Percentiles rank a stretch among this genome's conserved stretches.
These are phyloP conservation scores for Globisporangium sylvaticum DNA, from an alignment of 352 stramenopile genomes.

Conservation along the genomic window DNA sequence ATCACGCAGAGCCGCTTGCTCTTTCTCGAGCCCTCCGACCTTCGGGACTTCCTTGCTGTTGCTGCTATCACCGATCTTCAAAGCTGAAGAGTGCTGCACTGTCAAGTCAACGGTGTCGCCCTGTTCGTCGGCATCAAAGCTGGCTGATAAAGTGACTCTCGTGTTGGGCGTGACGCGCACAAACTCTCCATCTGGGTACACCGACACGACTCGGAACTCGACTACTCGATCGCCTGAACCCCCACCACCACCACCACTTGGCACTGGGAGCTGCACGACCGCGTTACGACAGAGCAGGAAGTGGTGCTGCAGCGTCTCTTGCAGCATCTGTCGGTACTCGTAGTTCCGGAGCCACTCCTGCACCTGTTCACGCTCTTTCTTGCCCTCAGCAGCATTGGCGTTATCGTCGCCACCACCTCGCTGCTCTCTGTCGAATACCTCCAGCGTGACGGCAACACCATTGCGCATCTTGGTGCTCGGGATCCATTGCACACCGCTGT, in stretches of 20 bases:
- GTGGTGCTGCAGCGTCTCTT: conserved; percentile 54
- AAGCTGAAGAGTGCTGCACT: conserved; percentile 2
- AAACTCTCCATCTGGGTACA: conserved; percentile 36
- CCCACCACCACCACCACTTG: conserved; percentile 11
- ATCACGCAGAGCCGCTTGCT: conserved; percentile 55
- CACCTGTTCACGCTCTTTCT: background rate
- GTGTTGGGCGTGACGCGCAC: conserved; percentile 36
- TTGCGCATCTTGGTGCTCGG: conserved; percentile 31
- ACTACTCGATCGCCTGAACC: conserved; percentile 9
- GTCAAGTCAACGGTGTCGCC: background rate
- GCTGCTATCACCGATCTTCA: background rate
- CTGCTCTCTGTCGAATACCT: conserved; percentile 19
- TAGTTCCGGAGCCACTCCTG: conserved; percentile 19
- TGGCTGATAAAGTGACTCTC: conserved; percentile 42
- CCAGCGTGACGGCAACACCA: conserved; percentile 50
- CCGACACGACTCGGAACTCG: conserved; percentile 44
- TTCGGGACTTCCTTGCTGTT: conserved; percentile 6
- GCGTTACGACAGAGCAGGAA: conserved; percentile 37
- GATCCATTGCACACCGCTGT: conserved; percentile 38
- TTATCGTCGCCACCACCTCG: background rate
- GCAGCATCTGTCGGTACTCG: conserved; percentile 43
- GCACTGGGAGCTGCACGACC: conserved; percentile 34
- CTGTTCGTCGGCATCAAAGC: background rate
- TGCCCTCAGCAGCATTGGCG: background rate
- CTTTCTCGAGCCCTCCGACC: conserved; percentile 64